Percentiles rank a stretch among this genome's conserved stretches.
phyloP scores from a whole-genome alignment of 1,139 yeast species.

The Kurtzmaniella natalensis region DNA sequence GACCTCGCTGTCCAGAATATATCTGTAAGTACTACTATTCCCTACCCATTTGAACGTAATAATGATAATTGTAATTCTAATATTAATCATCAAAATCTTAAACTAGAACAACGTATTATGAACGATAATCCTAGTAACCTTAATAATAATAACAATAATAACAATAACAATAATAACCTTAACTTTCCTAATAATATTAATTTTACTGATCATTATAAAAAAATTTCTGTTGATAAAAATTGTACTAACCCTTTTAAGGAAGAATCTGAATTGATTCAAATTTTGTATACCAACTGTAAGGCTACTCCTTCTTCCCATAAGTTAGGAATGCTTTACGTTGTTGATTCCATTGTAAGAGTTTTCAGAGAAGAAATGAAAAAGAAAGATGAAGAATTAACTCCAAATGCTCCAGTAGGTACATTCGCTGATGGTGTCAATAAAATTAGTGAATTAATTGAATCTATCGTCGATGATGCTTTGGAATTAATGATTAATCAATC shows the following conservation, averaged over 20 bases:
- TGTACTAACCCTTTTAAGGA: constrained; percentile 18
- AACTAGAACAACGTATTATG: too few relatives aligned
- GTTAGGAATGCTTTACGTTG: constrained; percentile 84
- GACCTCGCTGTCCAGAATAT: constrained; percentile 73
- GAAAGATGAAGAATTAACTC: constrained; percentile 38
- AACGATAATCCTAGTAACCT: too few relatives aligned
- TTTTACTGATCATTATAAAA: background rate
- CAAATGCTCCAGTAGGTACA: constrained; percentile 63
- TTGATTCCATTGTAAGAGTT: constrained; percentile 88
- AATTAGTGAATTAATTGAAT: constrained; percentile 54
- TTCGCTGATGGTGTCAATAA: constrained; percentile 69
- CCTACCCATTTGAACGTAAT: background rate
- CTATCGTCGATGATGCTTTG: constrained; percentile 57
- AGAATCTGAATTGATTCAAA: constrained; percentile 57
- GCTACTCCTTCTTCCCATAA: constrained; percentile 78
- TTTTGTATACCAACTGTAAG: constrained; percentile 65
- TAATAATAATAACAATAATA: too few relatives aligned
- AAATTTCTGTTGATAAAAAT: background rate
- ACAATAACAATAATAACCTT: too few relatives aligned
- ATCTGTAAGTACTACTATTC: constrained; percentile 21
- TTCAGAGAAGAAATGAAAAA: constrained; percentile 72
- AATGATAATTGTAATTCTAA: background rate
- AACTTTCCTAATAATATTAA: background rate
- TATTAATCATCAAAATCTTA: too few relatives aligned
- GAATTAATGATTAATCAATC: constrained; percentile 47